Base-by-base conservation (phyloP, 768 basidiomycete genomes). In the Ephemerocybe angulata region DNA sequence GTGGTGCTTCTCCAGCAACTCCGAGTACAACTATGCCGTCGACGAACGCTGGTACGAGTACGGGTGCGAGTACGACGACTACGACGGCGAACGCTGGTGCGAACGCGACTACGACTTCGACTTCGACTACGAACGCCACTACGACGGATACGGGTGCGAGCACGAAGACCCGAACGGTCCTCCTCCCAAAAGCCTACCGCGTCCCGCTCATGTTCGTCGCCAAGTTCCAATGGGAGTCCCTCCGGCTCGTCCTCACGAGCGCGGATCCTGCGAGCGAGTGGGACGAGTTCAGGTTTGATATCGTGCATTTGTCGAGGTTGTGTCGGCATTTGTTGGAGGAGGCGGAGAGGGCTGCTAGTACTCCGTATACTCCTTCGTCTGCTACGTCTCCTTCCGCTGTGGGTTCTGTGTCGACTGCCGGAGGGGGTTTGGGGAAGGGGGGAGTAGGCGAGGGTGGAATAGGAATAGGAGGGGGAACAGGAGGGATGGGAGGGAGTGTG, bases 201-300 rank as follows among this genome's bases (percentile, higher is more conserved):
- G 60, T 76, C 17, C 76, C 78, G 0, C 60, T 79, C 17, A 70
- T 79, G 68, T 79, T 76, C 62, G 67, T 74, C 21, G 74, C 74
- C 33, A 73, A 73, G 51, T 78, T 75, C 54, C 70, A 70, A 50
- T 79, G 76, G 76, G 72, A 72, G 55, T 70, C 68, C 12, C 58
- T 78, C 3, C 58, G 68, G 52, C 69, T 79, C 27, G 74, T 78
- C 11, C 56, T 77, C 49, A 72, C 70, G 5, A 70, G 73, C 4
- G 54, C 54, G 24, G 60, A 66, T 22, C 65, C 68, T 3, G 61
- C 66, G 22, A 59, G 61, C 33, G 77, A 79, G 54, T 79, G 78
- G 78, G 64, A 68, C 1, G 65, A 69, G 28, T 72, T 71, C 54
- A 72, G 70, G 43, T 76, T 70, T 53, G 75, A 77, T 54, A 73